These are phyloP conservation scores for Globisporangium orthogonon DNA, from an alignment of 352 stramenopile species.

Conservation along the genomic window DNA sequence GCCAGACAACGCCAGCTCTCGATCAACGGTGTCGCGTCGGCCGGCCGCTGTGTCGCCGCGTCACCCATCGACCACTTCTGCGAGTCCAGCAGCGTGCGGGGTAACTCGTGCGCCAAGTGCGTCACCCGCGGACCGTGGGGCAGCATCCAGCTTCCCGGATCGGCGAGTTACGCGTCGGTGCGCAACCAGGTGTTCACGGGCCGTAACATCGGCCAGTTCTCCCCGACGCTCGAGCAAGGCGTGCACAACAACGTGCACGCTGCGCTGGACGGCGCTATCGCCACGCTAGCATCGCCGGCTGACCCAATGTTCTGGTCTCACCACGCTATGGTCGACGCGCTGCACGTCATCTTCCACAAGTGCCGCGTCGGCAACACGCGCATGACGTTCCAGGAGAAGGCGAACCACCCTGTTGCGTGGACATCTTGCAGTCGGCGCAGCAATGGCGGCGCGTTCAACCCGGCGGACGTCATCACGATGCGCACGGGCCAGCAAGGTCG, in stretches of 20 bases:
- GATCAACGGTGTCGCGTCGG: constrained; percentile 19
- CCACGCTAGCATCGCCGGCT: constrained; percentile 32
- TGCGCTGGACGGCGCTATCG: constrained; percentile 33
- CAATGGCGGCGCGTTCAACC: constrained; percentile 29
- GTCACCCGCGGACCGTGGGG: constrained; percentile 24
- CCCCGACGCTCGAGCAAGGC: constrained; percentile 29
- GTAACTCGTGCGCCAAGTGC: constrained; percentile 23
- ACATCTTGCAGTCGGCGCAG: constrained; percentile 33
- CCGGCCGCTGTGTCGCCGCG: constrained; percentile 28
- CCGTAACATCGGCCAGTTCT: constrained; percentile 51
- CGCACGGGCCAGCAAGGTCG: constrained; percentile 28
- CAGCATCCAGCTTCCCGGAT: constrained; percentile 11
- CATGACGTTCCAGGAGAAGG: constrained; percentile 25
- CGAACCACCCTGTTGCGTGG: constrained; percentile 32
- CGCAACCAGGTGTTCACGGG: constrained; percentile 40
- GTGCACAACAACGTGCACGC: constrained; percentile 38
- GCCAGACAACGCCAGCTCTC: constrained; percentile 17
- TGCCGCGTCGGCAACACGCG: constrained; percentile 23
- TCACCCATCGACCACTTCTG: constrained; percentile 41
- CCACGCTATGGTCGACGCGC: constrained; percentile 39
- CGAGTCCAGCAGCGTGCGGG: constrained; percentile 17
- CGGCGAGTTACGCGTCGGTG: constrained; percentile 31
- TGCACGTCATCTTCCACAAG: constrained; percentile 53
- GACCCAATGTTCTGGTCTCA: constrained; percentile 64
- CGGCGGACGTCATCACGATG: constrained; percentile 33